Conservation (phyloP, 75 land plant species). For the Ceratopteris richardii region DNA sequence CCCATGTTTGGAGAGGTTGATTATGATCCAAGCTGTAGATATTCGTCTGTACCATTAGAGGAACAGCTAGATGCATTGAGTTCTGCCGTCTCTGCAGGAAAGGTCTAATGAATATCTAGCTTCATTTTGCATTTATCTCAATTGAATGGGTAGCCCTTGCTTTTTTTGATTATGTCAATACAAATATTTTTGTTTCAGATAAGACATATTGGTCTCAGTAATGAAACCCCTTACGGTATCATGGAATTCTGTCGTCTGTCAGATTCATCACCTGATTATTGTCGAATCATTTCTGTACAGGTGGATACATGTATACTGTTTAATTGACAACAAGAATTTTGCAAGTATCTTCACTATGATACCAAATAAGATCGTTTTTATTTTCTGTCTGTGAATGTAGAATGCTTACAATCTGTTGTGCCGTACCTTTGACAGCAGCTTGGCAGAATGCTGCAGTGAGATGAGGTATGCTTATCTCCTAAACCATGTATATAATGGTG, state of each 20-base stretch:
- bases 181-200: constrained; percentile 39
- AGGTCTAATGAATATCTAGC: constrained; percentile 26
- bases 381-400: too few species aligned
- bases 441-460: constrained; percentile 91
- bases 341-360: too few species aligned
- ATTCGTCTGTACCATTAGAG: constrained; percentile 45
- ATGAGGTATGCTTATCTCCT: constrained; percentile 42
- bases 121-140: too few species aligned
- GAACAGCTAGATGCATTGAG: constrained; percentile 73
- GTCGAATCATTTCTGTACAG: constrained; percentile 64
- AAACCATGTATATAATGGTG: not conserved
- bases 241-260: constrained; percentile 71
- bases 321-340: too few species aligned
- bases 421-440: constrained; percentile 70
- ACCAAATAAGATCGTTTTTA: too few species aligned
- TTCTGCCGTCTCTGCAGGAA: constrained; percentile 59
- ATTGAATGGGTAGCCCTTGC: too few species aligned
- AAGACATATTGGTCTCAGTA: constrained; percentile 79
- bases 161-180: too few species aligned
- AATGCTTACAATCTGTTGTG: constrained; percentile 75
- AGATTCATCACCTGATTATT: constrained; percentile 11
- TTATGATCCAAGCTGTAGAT: constrained; percentile 52
- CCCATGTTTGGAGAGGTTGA: constrained; percentile 96
- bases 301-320: too few species aligned
- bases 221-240: constrained; percentile 90